These are phyloP conservation scores for Phytophthora ohioensis DNA, from an alignment of 352 stramenopile genomes.

Conservation along the genomic window DNA sequence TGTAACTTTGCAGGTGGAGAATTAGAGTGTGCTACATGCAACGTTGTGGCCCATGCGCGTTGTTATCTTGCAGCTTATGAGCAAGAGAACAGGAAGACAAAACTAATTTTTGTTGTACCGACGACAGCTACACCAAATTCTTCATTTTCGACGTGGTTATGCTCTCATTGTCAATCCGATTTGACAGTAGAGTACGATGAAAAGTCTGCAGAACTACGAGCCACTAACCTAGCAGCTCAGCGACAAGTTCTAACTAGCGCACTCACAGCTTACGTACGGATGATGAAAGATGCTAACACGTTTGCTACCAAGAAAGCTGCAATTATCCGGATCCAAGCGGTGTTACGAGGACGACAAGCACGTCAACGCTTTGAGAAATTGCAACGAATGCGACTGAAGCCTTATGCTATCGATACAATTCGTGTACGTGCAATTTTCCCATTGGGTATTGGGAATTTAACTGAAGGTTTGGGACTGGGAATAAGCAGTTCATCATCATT, in stretches of 20 bases:
- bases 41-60: constrained; percentile 67
- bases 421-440: constrained; percentile 30
- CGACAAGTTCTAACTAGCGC: constrained; percentile 61
- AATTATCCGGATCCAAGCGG: constrained; percentile 65
- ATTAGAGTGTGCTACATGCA: constrained; percentile 69
- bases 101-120: constrained; percentile 64
- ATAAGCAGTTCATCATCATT: constrained; percentile 10
- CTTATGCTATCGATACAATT: constrained; percentile 59
- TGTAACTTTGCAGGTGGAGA: constrained; percentile 68
- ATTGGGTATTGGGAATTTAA: constrained; percentile 9
- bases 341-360: constrained; percentile 57
- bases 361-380: constrained; percentile 56
- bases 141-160: constrained; percentile 66
- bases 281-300: constrained; percentile 62
- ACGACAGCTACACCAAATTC: constrained; percentile 14
- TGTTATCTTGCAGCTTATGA: constrained; percentile 65
- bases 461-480: constrained; percentile 14
- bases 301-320: constrained; percentile 72
- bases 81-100: constrained; percentile 43
- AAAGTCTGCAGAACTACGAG: constrained; percentile 44
- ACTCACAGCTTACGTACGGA: constrained; percentile 70
- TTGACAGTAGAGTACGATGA: constrained; percentile 72
- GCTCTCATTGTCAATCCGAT: constrained; percentile 53
- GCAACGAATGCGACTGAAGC: constrained; percentile 65
- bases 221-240: constrained; percentile 54